Conservation (phyloP, 805 yeast species). For the Candida boleticola region DNA sequence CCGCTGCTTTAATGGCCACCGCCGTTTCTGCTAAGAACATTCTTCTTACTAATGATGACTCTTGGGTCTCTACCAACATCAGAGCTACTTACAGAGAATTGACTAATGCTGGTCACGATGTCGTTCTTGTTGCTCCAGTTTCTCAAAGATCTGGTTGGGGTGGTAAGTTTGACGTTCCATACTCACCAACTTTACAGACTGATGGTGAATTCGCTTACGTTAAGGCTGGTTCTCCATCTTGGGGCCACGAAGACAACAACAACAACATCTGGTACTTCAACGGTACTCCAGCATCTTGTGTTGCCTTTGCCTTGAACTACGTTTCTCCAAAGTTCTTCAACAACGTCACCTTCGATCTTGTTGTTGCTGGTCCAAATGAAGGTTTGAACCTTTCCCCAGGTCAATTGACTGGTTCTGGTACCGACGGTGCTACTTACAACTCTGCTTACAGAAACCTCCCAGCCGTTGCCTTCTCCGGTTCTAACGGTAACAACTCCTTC, state of each 20-base stretch:
- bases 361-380: constrained; percentile 54
- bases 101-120: constrained; percentile 44
- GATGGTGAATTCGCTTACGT: constrained; percentile 44
- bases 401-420: constrained; percentile 46
- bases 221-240: constrained; percentile 43
- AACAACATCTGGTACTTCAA: constrained; percentile 51
- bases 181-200: constrained; percentile 27
- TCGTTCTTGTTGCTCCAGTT: constrained; percentile 44
- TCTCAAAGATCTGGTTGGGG: constrained; percentile 48
- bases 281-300: constrained; percentile 55
- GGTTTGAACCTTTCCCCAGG: constrained; percentile 48
- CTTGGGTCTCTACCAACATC: constrained; percentile 56
- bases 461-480: constrained; percentile 52
- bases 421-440: constrained; percentile 50
- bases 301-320: constrained; percentile 47
- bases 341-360: constrained; percentile 45
- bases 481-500: constrained; percentile 48
- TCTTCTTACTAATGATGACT: constrained; percentile 54
- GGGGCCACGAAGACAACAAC: constrained; percentile 42
- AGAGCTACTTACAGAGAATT: constrained; percentile 53
- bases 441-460: constrained; percentile 49
- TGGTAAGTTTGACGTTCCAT: constrained; percentile 43
- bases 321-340: constrained; percentile 45
- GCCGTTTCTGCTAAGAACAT: constrained; percentile 27
- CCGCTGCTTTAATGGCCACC: constrained; percentile 1